Evolutionary conservation across 2,329 filamentous ascomycete species (phyloP), one percentile per base, ranked within the genome.

Genomic region (Penicillium sp.): DNA sequence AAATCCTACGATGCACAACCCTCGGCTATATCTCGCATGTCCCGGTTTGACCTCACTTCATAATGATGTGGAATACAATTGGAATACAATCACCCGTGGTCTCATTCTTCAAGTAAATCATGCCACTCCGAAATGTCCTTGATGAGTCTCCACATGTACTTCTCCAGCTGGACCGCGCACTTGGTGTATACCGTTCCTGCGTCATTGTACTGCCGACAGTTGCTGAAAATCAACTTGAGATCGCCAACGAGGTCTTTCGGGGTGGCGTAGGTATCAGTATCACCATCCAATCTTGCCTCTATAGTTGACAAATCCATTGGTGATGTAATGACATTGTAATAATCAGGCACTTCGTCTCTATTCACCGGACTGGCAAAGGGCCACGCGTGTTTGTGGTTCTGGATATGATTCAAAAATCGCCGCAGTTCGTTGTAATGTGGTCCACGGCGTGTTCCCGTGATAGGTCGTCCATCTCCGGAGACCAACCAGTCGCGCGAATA

Each of bases 241-340:
- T 99, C 94, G 58, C 83, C 84, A 76, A 93, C 87, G 65, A 99
- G 96, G 66, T 97, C 94, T 69, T 97, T 91, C 0, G 93, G 93
- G 0, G 86, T 91, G 16, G 86, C 84, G 70, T 99, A 99, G 67
- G 93, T 85, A 75, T 97, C 94, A 34, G 90, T 90, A 27, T 27
- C 24, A 27, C 24, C 24, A 69, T 97, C 92, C 59, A 97, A 87
- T 75, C 95, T 95, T 64, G 85, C 86, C 74, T 97, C 94, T 92
- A 99, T 97, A 16, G 92, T 97, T 47, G 85, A 87, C 44, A 97
- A 80, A 71, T 97, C 94, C 94, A 99, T 97, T 38, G 94, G 94
- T 71, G 96, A 90, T 70, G 92, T 92, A 79, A 99, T 97, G 57
- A 97, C 92, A 55, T 96, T 91, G 79, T 97, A 97, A 77, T 99